A percentile compares a stretch with the other conserved stretches of the same genome.
Evolutionary conservation across 306 rosid genomes (phyloP).

Genomic region (Purshia tridentata): DNA sequence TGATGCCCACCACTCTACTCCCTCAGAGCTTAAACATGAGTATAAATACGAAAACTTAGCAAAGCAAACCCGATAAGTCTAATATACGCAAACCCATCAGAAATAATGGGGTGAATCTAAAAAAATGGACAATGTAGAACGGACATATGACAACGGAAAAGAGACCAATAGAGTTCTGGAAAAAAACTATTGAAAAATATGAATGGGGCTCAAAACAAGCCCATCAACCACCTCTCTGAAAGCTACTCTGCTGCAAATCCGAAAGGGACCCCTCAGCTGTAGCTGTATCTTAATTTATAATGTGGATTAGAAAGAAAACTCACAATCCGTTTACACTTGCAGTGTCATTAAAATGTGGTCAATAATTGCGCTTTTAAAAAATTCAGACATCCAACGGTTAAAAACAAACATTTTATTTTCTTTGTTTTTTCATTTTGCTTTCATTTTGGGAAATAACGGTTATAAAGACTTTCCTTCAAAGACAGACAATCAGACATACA

Average conservation of each 20-base stretch:
- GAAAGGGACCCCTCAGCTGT: conserved; percentile 56
- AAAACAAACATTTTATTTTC: not conserved
- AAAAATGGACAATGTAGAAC: conserved; percentile 26
- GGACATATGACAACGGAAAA: conserved; percentile 38
- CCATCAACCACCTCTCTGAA: conserved; percentile 46
- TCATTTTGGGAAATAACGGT: conserved; percentile 31
- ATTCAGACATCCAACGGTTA: conserved; percentile 31
- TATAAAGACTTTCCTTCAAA: conserved; percentile 51
- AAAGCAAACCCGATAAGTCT: conserved; percentile 6
- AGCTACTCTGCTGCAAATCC: conserved; percentile 46
- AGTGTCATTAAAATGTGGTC: not conserved
- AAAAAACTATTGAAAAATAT: conserved; percentile 25
- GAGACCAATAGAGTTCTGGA: conserved; percentile 27
- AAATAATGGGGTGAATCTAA: conserved; percentile 25
- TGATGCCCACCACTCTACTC: not conserved
- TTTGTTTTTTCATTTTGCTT: not conserved
- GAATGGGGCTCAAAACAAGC: conserved; percentile 33
- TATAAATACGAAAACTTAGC: not conserved
- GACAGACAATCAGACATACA: conserved; percentile 26
- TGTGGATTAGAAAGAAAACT: not conserved
- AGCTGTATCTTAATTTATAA: conserved; percentile 21
- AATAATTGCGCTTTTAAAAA: not conserved
- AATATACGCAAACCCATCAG: conserved; percentile 8
- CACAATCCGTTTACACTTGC: not conserved
- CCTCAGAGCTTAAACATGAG: conserved; percentile 11